phyloP scores from a whole-genome alignment of 2,329 filamentous ascomycete genomes.

The Penicillium sp. region DNA sequence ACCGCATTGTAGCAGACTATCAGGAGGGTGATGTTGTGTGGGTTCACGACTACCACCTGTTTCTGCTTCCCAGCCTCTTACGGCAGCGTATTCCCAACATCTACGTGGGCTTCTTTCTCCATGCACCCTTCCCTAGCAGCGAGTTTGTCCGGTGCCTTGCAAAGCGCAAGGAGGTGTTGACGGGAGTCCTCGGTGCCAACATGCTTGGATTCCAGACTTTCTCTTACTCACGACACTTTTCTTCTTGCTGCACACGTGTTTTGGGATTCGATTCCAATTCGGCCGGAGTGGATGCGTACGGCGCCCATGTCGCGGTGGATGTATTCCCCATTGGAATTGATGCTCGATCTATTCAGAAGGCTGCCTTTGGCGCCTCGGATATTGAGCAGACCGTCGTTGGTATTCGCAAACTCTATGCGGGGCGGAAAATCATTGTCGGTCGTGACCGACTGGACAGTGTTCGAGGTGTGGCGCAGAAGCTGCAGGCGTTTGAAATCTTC shows the following conservation, averaged over 20 bases:
- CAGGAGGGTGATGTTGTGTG: constrained; percentile 88
- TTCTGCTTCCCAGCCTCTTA: constrained; percentile 82
- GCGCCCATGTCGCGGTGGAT: constrained; percentile 81
- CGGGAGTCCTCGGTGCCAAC: constrained; percentile 84
- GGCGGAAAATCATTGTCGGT: constrained; percentile 91
- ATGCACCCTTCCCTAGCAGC: constrained; percentile 91
- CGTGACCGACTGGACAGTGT: constrained; percentile 91
- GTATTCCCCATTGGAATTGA: constrained; percentile 96
- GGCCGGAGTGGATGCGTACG: constrained; percentile 82
- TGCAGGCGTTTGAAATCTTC: constrained; percentile 91
- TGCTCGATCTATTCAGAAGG: constrained; percentile 68
- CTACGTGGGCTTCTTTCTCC: constrained; percentile 91
- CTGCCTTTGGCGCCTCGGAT: constrained; percentile 66
- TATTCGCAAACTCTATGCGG: constrained; percentile 73
- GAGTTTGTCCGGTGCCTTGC: constrained; percentile 89
- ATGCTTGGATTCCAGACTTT: constrained; percentile 94
- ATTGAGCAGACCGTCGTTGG: constrained; percentile 67
- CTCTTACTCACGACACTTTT: constrained; percentile 91
- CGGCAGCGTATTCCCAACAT: constrained; percentile 81
- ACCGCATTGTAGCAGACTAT: constrained; percentile 82
- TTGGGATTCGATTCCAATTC: constrained; percentile 84
- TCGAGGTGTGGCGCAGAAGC: constrained; percentile 88
- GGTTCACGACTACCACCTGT: constrained; percentile 90
- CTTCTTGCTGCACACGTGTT: constrained; percentile 87
- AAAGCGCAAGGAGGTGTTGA: constrained; percentile 81